Evolutionary conservation across 2,329 filamentous ascomycete species (phyloP), one percentile per base, ranked within the genome.

Genomic region (Neodidymelliopsis sp.): DNA sequence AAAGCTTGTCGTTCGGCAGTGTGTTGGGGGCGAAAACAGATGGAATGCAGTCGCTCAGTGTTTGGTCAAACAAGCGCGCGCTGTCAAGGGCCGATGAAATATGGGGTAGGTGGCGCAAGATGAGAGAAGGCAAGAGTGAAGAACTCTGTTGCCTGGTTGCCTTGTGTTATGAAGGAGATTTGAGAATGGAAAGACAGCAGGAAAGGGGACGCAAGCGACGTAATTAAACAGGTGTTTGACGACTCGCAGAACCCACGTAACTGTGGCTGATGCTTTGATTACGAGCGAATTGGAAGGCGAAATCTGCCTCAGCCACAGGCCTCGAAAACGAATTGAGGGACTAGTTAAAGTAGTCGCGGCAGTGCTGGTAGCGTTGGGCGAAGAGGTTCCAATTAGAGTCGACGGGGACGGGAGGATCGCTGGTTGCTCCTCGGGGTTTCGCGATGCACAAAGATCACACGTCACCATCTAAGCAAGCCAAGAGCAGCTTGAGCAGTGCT

Each of bases 401-500:
- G 11, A 1, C 35, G n/a, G 35, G 23, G 24, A n/a, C 7, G 9
- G 19, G 16, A 1, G 13, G 19, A 45, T 18, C 16, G 23, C 19
- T 24, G 31, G 24, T 24, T 20, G 27, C 18, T 44, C 38, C 38
- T 30, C 53, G 25, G 51, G 18, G 30, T 44, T 47, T 47, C 23
- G 45, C 56, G 35, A 50, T 57, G 47, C 51, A n/a, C n/a, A n/a
- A n/a, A n/a, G n/a, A n/a, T 52, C 46, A 56, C 35, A 59, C 58
- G 62, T 65, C 62, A 65, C 52, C 16, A 52, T 36, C 51, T 37
- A 65, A 65, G 62, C 56, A 54, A 59, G 49, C 51, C 48, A 48
- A 53, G 50, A 43, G 24, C 16, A 18, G 54, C 55, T 61, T 41
- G 49, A 29, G n/a, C n/a, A n/a, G 43, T 34, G 53, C 58, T 62